phyloP scores from a whole-genome alignment of 495 filamentous ascomycete genomes.

The Umbilicaria muhlenbergii region DNA sequence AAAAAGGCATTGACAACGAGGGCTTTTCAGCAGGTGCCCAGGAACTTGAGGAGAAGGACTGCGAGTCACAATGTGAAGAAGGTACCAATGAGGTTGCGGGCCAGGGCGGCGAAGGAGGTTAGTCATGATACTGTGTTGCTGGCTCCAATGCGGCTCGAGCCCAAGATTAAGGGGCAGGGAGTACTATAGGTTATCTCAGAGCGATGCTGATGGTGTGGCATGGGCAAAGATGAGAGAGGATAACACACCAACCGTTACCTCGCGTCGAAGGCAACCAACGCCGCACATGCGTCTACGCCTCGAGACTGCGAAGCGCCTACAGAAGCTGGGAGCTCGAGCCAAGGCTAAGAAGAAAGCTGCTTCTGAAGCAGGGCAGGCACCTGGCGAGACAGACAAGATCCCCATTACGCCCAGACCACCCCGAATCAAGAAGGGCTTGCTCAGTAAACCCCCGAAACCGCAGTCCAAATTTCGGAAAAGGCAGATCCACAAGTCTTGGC shows the following conservation, averaged over 20 bases:
- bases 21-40: constrained; percentile 81
- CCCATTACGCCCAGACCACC: constrained; percentile 32
- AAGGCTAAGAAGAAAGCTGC: constrained; percentile 32
- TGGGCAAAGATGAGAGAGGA: constrained; percentile 57
- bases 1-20: constrained; percentile 50
- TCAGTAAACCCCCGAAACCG: constrained; percentile 49
- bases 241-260: constrained; percentile 73
- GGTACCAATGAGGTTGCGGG: constrained; percentile 65
- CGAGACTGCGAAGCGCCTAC: constrained; percentile 63
- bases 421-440: constrained; percentile 52
- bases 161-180: neutral
- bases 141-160: neutral
- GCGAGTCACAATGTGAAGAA: constrained; percentile 90
- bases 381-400: constrained; percentile 17
- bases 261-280: constrained; percentile 53
- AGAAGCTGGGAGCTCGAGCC: constrained; percentile 40
- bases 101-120: constrained; percentile 57
- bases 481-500: constrained; percentile 79
- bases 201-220: constrained; percentile 2
- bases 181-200: neutral
- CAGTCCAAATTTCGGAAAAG: constrained; percentile 68
- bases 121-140: constrained; percentile 1
- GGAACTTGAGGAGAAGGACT: constrained; percentile 67
- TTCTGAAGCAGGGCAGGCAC: constrained; percentile 16
- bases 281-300: constrained; percentile 60